phyloP scores from a whole-genome alignment of 2,329 filamentous ascomycete genomes.

The Hypocrella siamensis region DNA sequence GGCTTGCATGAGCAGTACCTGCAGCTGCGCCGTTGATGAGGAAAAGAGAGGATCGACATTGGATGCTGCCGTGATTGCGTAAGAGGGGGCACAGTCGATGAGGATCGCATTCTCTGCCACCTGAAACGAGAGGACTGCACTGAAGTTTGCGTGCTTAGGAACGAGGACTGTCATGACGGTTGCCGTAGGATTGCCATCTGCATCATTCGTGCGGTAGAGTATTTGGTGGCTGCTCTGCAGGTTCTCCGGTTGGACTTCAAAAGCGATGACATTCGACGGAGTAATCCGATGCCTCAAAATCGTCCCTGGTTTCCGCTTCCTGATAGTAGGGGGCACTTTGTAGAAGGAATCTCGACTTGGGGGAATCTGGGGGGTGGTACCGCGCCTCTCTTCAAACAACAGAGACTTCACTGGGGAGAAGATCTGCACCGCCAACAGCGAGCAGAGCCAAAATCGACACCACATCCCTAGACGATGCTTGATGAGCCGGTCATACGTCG shows the following conservation, averaged over 20 bases:
- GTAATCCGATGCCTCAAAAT: constrained; percentile 8
- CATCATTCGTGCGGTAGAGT: constrained; percentile 23
- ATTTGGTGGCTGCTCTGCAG: constrained; percentile 15
- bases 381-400: no score
- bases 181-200: constrained; percentile 16
- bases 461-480: no score
- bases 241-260: constrained; percentile 1
- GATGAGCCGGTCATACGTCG: no score
- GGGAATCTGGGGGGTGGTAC: background rate
- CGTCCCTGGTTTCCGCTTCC: constrained; percentile 4
- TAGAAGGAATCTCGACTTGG: background rate
- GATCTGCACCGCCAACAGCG: no score
- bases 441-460: no score
- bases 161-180: constrained; percentile 23
- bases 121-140: constrained; percentile 24
- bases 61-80: constrained; percentile 8
- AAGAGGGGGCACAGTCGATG: constrained; percentile 17
- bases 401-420: no score
- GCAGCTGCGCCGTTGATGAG: constrained; percentile 11
- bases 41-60: constrained; percentile 13
- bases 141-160: constrained; percentile 14
- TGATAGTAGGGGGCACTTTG: background rate
- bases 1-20: constrained; percentile 9
- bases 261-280: constrained; percentile 7
- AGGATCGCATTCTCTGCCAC: constrained; percentile 22